phyloP scores from a whole-genome alignment of 2,329 filamentous ascomycete genomes.

The Pseudogymnoascus sp. region DNA sequence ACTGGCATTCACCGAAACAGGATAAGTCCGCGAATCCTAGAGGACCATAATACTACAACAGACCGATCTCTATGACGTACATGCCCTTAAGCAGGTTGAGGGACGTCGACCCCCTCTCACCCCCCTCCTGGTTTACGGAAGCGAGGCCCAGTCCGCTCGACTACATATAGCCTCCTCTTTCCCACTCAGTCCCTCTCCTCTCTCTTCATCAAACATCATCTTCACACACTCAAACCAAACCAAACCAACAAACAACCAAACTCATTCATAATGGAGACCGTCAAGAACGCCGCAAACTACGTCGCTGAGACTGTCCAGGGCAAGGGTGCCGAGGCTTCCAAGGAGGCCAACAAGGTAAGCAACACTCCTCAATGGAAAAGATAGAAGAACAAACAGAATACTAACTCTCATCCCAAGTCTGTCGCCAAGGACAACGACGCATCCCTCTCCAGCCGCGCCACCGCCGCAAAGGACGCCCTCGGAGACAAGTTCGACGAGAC shows the following conservation, averaged over 20 bases:
- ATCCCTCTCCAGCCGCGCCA: slow-evolving; percentile 37
- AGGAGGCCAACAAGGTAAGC: slow-evolving; percentile 51
- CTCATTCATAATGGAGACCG: slow-evolving; percentile 29
- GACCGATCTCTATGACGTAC: not conserved
- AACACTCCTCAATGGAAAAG: not conserved
- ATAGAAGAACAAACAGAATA: not conserved
- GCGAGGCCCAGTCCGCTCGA: not conserved
- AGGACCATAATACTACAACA: not conserved
- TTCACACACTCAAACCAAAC: slow-evolving; percentile 18
- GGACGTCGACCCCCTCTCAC: not conserved
- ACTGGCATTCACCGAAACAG: not conserved
- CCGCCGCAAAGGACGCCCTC: slow-evolving; percentile 44
- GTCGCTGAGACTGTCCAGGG: slow-evolving; percentile 48
- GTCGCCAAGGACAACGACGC: slow-evolving; percentile 45
- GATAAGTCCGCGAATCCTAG: not conserved
- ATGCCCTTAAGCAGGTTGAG: not conserved
- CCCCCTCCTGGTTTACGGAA: not conserved
- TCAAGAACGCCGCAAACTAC: slow-evolving; percentile 48
- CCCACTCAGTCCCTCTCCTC: slow-evolving; percentile 6
- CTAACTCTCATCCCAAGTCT: slow-evolving; percentile 22
- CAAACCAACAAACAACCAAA: slow-evolving; percentile 11
- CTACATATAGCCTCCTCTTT: slow-evolving; percentile 12
- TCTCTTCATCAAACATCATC: slow-evolving; percentile 16
- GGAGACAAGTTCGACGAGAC: slow-evolving; percentile 46
- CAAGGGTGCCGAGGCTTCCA: slow-evolving; percentile 39